Base-by-base conservation (phyloP, 163 green algal species). In the Scenedesmus sp. region DNA sequence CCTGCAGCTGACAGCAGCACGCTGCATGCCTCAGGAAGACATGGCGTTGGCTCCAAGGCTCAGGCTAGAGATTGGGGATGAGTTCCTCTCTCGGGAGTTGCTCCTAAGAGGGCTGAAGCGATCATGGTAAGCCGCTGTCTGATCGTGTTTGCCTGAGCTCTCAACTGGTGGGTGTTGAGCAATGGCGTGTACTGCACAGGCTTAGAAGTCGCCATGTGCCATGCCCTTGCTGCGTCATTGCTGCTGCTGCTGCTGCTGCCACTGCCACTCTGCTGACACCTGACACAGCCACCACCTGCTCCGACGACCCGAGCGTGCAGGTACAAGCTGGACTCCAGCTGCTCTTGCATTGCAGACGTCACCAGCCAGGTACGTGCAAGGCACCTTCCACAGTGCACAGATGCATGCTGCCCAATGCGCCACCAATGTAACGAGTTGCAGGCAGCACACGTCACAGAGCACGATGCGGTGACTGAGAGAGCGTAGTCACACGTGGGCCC, bases 311-410 rank as follows among this genome's bases (percentile, higher is more conserved):
- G 9, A 37, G 15, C n/a, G 40, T 20, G 42, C 68, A 89, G 85
- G 85, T 89, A 83, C 85, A 72, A 73, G 12, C 86, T 65, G 37
- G 22, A n/a, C 33, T 24, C 76, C 18, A 33, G 59, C 33, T 76
- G 78, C 44, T 44, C 65, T 30, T 37, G 15, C 1, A 37, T 91
- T 44, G 76, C 86, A 20, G 86, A 83, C 33, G 70, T 84, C 18
- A 53, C 37, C 30, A 13, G 2, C 22, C 33, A 83, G 46, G 65
- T 72, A 83, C 18, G 26, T 13, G 24, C 4, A 65, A 16, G 2
- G 10, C 13, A 24, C 53, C 20, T 13, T 16, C 20, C 7, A 61
- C 51, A 18, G 22, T 61, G 20, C 51, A 61, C 51, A 61, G 2
- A 33, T 59, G 26, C 26, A 42, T 35, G 33, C 42, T n/a, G n/a